Evolutionary conservation across 2,329 filamentous ascomycete genomes (phyloP).

Genomic region (Raffaelea deltoideospora): DNA sequence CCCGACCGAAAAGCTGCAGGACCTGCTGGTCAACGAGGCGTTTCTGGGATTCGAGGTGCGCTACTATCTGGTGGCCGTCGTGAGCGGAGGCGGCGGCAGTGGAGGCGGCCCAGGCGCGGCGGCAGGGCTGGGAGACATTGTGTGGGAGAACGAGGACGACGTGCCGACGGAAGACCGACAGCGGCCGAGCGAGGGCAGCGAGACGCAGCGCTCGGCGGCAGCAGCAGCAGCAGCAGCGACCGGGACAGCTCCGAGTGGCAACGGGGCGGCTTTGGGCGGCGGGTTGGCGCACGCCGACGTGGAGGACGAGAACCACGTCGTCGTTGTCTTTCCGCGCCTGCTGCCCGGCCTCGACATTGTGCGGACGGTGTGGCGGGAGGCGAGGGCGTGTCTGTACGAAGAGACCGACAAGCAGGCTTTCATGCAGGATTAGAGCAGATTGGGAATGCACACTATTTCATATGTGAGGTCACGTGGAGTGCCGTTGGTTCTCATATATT

Average conservation of each 20-base stretch:
- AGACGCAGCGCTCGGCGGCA: background rate
- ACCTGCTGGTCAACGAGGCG: conserved; percentile 89
- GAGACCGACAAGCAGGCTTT: conserved; percentile 1
- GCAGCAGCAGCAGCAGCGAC: background rate
- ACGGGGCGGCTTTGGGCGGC: background rate
- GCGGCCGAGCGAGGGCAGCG: too few species aligned
- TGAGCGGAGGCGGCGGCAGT: conserved; percentile 19
- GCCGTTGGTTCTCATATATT: too few species aligned
- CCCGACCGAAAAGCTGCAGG: conserved; percentile 79
- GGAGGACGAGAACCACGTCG: conserved; percentile 71
- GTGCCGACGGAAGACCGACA: background rate
- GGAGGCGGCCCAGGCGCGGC: background rate
- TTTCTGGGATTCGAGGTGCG: conserved; percentile 83
- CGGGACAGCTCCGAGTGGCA: background rate
- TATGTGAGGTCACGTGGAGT: too few species aligned
- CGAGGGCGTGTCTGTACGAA: conserved; percentile 69
- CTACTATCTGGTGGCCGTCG: conserved; percentile 80
- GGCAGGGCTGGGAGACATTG: background rate
- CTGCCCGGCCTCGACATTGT: conserved; percentile 61
- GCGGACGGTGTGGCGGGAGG: conserved; percentile 81
- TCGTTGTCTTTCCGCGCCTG: conserved; percentile 85
- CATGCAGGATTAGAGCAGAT: background rate
- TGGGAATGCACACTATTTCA: too few species aligned
- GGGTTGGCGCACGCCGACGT: conserved; percentile 1
- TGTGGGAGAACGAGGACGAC: background rate